These are phyloP conservation scores for Sanghuangporus baumii DNA, from an alignment of 1,284 basidiomycete species.

Conservation along the genomic window DNA sequence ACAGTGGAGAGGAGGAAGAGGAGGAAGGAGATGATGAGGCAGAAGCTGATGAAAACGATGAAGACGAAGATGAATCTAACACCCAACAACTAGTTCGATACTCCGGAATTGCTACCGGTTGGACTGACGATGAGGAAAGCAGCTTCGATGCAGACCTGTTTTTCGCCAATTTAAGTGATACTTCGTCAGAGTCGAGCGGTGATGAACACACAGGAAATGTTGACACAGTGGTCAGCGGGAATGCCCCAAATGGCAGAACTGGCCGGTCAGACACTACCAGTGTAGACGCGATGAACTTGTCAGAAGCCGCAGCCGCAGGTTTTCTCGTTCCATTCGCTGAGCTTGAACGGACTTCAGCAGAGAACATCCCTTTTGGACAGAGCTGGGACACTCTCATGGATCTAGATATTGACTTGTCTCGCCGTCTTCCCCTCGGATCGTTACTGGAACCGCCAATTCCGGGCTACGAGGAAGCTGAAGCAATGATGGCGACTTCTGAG, in stretches of 20 bases:
- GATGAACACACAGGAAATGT: slow-evolving; percentile 25
- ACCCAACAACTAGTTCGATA: slow-evolving; percentile 35
- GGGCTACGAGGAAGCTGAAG: slow-evolving; percentile 29
- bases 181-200: slow-evolving; percentile 26
- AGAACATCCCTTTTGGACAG: slow-evolving; percentile 48
- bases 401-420: slow-evolving; percentile 39
- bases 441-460: slow-evolving; percentile 26
- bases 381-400: slow-evolving; percentile 68
- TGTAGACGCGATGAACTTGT: slow-evolving; percentile 17
- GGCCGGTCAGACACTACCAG: slow-evolving; percentile 24
- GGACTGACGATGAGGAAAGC: slow-evolving; percentile 59
- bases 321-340: slow-evolving; percentile 18
- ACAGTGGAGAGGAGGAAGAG: slow-evolving; percentile 46
- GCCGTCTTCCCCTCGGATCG: slow-evolving; percentile 32
- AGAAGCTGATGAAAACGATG: slow-evolving; percentile 37
- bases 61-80: slow-evolving; percentile 37
- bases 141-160: slow-evolving; percentile 75
- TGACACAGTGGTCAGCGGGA: slow-evolving; percentile 33
- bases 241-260: slow-evolving; percentile 29
- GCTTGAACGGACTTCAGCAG: slow-evolving; percentile 31
- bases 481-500: slow-evolving; percentile 38
- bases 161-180: slow-evolving; percentile 57
- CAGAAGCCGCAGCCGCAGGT: slow-evolving; percentile 35
- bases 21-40: slow-evolving; percentile 38
- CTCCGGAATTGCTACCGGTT: slow-evolving; percentile 57